Base-by-base conservation (phyloP, 2,329 filamentous ascomycete species). In the Aspergillus sp. region DNA sequence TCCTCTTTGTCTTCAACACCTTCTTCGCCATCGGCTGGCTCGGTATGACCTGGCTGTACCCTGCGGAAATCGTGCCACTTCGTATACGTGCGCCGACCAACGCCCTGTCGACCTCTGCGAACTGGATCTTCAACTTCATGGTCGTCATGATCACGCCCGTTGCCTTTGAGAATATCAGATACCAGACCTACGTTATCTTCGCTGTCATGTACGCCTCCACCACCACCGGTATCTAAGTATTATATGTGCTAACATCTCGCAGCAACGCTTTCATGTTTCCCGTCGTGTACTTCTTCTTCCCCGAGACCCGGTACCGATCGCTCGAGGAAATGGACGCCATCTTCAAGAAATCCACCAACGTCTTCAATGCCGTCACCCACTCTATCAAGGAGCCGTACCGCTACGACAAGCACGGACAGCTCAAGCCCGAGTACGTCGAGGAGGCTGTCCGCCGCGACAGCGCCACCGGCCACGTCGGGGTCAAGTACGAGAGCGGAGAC, bases 321-420 rank as follows among this genome's bases (percentile, higher is more conserved):
- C 77, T 89, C 30, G 87, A 90, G 71, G 87, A 90, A 69, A 85
- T 90, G 72, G 87, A 90, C 65, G 79, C 83, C 55, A 86, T 90
- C 62, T 88, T 89, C 77, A 78, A 79, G 69, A 82, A 83, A 57
- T 80, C 79, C 1, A 71, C 69, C 8, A 79, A 76, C 26, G 71
- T 80, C 52, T 80, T 83, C 62, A 64, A 78, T 24, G 76, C 80
- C 3, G 79, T 83, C 6, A 71, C 74, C 38, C 73, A 81, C 48
- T 83, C 83, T 0, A 69, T 76, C 24, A 73, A 83, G 3, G 73
- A 81, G 64, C 83, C 83, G 5, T 76, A 79, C 60, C 77, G 82
- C 41, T 85, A 83, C 64, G 83, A 81, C 60, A 84, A 84, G 73
- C 79, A 81, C 32, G 83, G 83, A 1, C 78, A 85, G 62, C 66